Evolutionary conservation across 2,329 filamentous ascomycete species (phyloP).

Genomic region (Ceratocystis eucalypticola): DNA sequence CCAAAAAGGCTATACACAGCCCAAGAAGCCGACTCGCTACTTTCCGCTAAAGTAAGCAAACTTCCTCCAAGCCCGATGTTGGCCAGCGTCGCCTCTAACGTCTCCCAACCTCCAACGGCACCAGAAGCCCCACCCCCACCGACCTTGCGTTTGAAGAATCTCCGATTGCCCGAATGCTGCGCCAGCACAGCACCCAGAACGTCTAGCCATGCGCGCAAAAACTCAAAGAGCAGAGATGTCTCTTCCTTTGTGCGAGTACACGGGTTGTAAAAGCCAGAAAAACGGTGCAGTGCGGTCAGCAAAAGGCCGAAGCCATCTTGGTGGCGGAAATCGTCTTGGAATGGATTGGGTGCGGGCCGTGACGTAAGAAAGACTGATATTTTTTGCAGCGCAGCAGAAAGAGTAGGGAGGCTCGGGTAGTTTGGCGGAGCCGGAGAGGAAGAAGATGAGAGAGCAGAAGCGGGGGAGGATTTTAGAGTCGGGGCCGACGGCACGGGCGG

Average conservation of each 20-base stretch:
- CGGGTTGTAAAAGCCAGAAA: slow-evolving; percentile 66
- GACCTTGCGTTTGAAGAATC: slow-evolving; percentile 69
- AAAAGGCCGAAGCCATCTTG: slow-evolving; percentile 65
- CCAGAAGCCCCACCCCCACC: slow-evolving; percentile 35
- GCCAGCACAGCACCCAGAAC: slow-evolving; percentile 63
- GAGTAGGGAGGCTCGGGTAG: slow-evolving; percentile 36
- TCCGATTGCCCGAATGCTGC: slow-evolving; percentile 70
- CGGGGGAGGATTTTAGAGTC: neutral
- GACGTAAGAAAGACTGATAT: slow-evolving; percentile 51
- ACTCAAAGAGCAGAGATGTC: slow-evolving; percentile 50
- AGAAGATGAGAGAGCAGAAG: slow-evolving; percentile 24
- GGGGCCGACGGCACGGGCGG: neutral
- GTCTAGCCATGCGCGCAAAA: slow-evolving; percentile 58
- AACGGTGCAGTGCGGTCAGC: slow-evolving; percentile 52
- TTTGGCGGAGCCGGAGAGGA: neutral
- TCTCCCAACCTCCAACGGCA: slow-evolving; percentile 54
- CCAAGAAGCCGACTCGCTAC: slow-evolving; percentile 31
- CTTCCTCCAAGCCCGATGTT: slow-evolving; percentile 51
- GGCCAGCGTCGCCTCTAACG: slow-evolving; percentile 58
- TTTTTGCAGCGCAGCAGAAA: slow-evolving; percentile 46
- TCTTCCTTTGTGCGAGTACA: slow-evolving; percentile 46
- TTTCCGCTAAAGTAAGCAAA: slow-evolving; percentile 29
- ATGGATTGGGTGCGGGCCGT: slow-evolving; percentile 32
- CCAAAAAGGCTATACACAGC: slow-evolving; percentile 64
- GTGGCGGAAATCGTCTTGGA: slow-evolving; percentile 72